Percentiles rank a stretch among this genome's conserved stretches.
Conservation (phyloP, 2,329 filamentous ascomycete genomes). For the Aureobasidium musti region DNA sequence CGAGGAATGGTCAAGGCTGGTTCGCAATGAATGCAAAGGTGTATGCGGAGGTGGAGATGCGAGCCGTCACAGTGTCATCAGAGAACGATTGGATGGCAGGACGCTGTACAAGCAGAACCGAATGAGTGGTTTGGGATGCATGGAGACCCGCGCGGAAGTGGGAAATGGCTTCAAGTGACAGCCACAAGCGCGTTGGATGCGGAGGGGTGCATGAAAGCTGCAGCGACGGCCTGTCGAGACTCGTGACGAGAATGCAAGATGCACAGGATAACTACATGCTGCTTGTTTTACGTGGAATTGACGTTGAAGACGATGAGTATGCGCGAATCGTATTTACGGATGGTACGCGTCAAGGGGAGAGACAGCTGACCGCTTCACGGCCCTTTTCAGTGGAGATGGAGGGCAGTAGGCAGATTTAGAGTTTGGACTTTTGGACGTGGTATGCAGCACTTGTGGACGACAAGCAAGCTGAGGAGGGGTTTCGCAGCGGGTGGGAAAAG, state of each 20-base stretch:
- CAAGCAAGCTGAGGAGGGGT: neutral
- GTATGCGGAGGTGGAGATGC: neutral
- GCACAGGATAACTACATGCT: neutral
- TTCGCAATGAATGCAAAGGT: neutral
- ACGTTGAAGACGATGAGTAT: neutral
- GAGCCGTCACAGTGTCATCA: neutral
- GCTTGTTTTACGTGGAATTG: neutral
- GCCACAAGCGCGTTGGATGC: constrained; percentile 23
- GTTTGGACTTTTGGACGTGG: neutral
- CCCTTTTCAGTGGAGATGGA: constrained; percentile 8
- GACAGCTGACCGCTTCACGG: constrained; percentile 16
- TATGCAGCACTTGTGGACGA: constrained; percentile 1
- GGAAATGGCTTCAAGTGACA: constrained; percentile 2
- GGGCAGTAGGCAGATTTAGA: neutral
- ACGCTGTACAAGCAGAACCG: neutral
- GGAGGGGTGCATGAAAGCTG: constrained; percentile 20
- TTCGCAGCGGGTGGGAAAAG: neutral
- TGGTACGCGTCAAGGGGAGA: neutral
- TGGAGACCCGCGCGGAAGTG: constrained; percentile 17
- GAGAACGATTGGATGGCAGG: neutral
- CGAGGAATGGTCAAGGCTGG: neutral
- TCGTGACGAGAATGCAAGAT: constrained; percentile 19
- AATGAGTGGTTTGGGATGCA: neutral
- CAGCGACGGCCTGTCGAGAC: constrained; percentile 13
- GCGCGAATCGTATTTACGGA: neutral